Base-by-base conservation (phyloP, 345 rosid species). In the Citrus hindsii region DNA sequence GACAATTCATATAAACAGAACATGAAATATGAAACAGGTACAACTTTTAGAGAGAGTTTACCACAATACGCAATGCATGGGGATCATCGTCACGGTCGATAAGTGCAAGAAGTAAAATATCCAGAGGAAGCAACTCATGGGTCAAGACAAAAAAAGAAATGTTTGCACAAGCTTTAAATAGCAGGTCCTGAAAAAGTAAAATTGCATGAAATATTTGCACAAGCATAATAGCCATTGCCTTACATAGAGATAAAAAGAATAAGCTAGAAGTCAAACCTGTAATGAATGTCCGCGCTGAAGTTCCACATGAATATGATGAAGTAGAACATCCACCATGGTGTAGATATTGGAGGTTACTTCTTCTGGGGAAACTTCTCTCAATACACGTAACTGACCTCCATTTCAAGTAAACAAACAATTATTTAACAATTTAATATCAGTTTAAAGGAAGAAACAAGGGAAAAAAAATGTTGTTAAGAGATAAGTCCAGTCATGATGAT, bases 81-180 rank as follows among this genome's bases (percentile, higher is more conserved):
- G 94, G 94, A 84, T 96, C 97, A 88, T 96, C 98, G 71, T 96
- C 98, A 27, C 98, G 97, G 79, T 96, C 99, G 40, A 85, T 92
- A 70, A 96, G 98, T 4, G 99, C 94, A 70, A 96, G 85, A 77
- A 96, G 94, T 86, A 96, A 90, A 64, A 94, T 92, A 85, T 96
- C 99, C 83, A 94, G 84, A 72, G 99, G 99, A 79, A 96, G 94
- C 82, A 96, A 85, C 83, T 96, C 99, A 42, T 91, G 96, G 48
- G 92, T 92, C 97, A 95, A 96, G 75, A 93, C 87, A 73, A 94
- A 91, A 84, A 88, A 90, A 51, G 91, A 85, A 83, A 96, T 92
- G 86, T 92, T 96, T 69, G 93, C 80, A 67, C 89, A 88, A 37
- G 91, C 84, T 87, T 94, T 96, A 78, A 85, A 21, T 72, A 96